These are phyloP conservation scores for Debaryomyces robertsiae DNA, from an alignment of 1,139 yeast genomes.

Conservation along the genomic window DNA sequence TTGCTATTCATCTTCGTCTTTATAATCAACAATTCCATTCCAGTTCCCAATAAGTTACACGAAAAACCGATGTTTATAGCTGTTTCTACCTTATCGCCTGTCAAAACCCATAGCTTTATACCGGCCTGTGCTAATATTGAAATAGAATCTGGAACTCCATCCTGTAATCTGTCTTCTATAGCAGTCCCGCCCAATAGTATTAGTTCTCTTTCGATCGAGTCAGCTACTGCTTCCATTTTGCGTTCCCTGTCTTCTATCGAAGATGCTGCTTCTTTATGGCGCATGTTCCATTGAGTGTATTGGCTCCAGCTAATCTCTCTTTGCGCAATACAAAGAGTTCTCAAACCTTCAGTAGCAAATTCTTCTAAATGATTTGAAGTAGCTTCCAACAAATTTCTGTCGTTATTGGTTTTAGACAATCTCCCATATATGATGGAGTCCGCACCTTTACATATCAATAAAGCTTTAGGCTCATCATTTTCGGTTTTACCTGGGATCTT, in stretches of 20 bases:
- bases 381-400: conserved; percentile 30
- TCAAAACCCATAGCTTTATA: conserved; percentile 52
- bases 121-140: conserved; percentile 49
- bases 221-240: conserved; percentile 50
- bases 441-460: conserved; percentile 52
- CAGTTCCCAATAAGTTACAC: conserved; percentile 51
- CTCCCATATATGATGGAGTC: conserved; percentile 49
- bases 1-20: conserved; percentile 35
- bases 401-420: conserved; percentile 36
- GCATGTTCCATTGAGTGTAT: conserved; percentile 45
- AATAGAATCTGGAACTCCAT: conserved; percentile 54
- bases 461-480: conserved; percentile 39
- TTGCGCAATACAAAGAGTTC: conserved; percentile 52
- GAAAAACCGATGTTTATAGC: conserved; percentile 56
- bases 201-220: conserved; percentile 48
- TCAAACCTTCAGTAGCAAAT: conserved; percentile 50
- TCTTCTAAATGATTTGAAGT: conserved; percentile 48
- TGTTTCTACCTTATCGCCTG: conserved; percentile 55
- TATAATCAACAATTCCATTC: conserved; percentile 47
- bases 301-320: conserved; percentile 46
- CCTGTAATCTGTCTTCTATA: conserved; percentile 53
- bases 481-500: conserved; percentile 48
- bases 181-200: conserved; percentile 54
- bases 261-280: conserved; percentile 45
- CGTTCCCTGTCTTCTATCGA: conserved; percentile 47